These are phyloP conservation scores for Thalassia testudinum DNA, from an alignment of 116 monocot genomes.

Conservation along the genomic window DNA sequence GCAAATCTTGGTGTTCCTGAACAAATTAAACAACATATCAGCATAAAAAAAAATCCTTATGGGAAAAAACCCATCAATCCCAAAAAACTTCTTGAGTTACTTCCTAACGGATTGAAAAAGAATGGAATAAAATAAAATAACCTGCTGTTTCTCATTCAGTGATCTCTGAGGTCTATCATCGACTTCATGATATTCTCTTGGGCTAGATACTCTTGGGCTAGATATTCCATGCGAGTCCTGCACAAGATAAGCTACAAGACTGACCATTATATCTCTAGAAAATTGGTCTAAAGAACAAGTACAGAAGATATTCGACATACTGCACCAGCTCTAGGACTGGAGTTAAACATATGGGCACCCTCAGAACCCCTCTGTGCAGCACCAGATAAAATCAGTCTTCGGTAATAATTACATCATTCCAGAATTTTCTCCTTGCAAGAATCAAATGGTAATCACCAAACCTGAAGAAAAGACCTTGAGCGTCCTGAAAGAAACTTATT, in stretches of 20 bases:
- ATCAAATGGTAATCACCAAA: background rate
- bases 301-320: background rate
- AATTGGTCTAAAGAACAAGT: no score
- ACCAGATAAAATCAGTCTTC: background rate
- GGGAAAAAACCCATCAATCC: no score
- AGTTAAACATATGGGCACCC: background rate
- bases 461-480: background rate
- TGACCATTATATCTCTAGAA: background rate
- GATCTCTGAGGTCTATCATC: slow-evolving; percentile 98
- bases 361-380: background rate
- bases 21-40: slow-evolving; percentile 9
- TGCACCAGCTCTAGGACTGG: background rate
- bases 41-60: no score
- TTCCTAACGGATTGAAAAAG: background rate
- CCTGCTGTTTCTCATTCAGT: slow-evolving; percentile 98
- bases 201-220: background rate
- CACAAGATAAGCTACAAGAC: background rate
- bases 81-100: background rate
- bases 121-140: background rate
- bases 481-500: background rate
- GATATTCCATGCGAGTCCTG: background rate
- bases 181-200: slow-evolving; percentile 17
- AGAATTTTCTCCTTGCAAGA: background rate
- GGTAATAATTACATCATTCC: background rate
- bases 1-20: slow-evolving; percentile 85